Base-by-base conservation (phyloP, 2,329 filamentous ascomycete genomes). In the Trichoderma arundinaceum region DNA sequence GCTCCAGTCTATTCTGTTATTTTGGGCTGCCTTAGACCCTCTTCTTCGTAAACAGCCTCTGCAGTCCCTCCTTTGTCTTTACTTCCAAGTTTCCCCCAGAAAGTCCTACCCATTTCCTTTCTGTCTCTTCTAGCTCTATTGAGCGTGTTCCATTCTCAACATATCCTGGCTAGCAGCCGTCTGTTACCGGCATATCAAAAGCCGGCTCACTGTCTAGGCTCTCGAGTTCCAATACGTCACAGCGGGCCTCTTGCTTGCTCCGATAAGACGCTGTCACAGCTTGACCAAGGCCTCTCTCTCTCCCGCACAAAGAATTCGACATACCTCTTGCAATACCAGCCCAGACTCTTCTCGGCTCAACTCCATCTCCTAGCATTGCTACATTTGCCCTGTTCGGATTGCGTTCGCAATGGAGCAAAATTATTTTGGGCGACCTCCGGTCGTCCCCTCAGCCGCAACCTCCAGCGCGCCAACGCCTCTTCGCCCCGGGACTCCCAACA, bases 401-500 rank as follows among this genome's bases (percentile, higher is more conserved):
- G 9, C 17, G 19, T 6, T 33, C 9, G 48, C 59, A 48, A 76
- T 77, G 75, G 74, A 76, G 2, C 72, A 76, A 17, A 71, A 75
- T 46, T 73, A 72, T 66, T 73, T 71, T 65, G 70, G 71, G 66
- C 72, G 74, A 57, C 70, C 56, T 32, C 48, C 72, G 4, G 65
- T 69, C 12, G 67, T 67, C 46, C 73, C 76, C 54, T 80, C 79
- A 46, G 73, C 74, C 19, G 72, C 75, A 46, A 79, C 78, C 38
- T 79, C 79, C n/a, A 72, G 73, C 19, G 74, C 75, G 41, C 71
- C 73, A 15, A 81, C 79, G 7, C 79, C 80, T 66, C 72, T 78
- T n/a, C 76, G 77, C 6, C 73, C 79, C 1, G 77, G 78, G 43
- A 80, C 80, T 13, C 80, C 80, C 49, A 80, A 77, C 71, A 81